Conservation (phyloP, 2,329 filamentous ascomycete species). For the Penicillium palitans region DNA sequence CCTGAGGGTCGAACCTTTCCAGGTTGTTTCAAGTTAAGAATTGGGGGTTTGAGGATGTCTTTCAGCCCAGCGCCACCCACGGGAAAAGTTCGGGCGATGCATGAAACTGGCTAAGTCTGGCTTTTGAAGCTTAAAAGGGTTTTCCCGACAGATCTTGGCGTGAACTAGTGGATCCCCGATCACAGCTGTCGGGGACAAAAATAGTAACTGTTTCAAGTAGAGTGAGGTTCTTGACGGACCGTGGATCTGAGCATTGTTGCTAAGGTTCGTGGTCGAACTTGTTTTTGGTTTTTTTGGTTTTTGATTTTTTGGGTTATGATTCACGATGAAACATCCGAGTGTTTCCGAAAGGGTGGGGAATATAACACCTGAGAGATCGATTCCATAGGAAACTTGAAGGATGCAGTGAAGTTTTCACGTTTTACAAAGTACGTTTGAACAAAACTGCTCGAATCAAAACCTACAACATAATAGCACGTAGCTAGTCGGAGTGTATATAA, state of each 20-base stretch:
- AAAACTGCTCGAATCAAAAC: neutral
- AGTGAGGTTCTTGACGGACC: neutral
- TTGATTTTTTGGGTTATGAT: neutral
- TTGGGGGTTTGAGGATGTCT: neutral
- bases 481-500: no score
- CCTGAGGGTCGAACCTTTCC: neutral
- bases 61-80: neutral
- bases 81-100: neutral
- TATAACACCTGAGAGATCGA: neutral
- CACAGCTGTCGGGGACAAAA: neutral
- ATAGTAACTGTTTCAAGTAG: neutral
- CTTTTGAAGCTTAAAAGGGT: neutral
- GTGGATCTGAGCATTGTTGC: neutral
- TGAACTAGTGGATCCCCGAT: neutral
- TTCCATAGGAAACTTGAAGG: neutral
- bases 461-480: no score
- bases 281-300: neutral
- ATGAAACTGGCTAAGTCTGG: no score
- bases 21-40: neutral
- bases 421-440: neutral
- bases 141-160: neutral
- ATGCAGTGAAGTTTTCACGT: neutral
- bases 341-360: neutral
- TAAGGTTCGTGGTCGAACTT: neutral
- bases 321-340: slow-evolving; percentile 1